Percentiles rank a stretch among this genome's conserved stretches.
phyloP scores from a whole-genome alignment of 2,329 filamentous ascomycete species.

The Clarireedia monteithiana region DNA sequence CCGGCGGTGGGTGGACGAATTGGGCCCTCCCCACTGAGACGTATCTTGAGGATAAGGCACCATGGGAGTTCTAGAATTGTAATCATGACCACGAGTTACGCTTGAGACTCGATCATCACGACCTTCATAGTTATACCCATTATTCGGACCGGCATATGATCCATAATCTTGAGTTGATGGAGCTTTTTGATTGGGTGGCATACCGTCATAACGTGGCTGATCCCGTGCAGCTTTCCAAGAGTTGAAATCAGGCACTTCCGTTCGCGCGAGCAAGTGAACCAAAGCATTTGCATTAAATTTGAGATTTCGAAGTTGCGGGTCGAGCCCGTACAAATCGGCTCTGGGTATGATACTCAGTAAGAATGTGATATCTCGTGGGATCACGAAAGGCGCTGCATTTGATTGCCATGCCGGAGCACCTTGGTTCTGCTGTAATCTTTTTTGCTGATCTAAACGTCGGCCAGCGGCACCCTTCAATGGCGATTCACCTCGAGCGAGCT shows the following conservation, averaged over 20 bases:
- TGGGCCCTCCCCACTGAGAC: slow-evolving; percentile 2
- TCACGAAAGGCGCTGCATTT: slow-evolving; percentile 41
- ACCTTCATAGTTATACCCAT: slow-evolving; percentile 1
- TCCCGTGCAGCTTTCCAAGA: slow-evolving; percentile 42
- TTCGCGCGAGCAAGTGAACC: slow-evolving; percentile 63
- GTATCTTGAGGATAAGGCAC: neutral
- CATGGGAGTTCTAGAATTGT: slow-evolving; percentile 1
- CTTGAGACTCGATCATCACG: slow-evolving; percentile 10
- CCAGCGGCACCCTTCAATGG: slow-evolving; percentile 88
- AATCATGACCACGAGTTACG: slow-evolving; percentile 10
- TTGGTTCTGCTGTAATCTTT: slow-evolving; percentile 49
- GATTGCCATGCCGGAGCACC: slow-evolving; percentile 30
- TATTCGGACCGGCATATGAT: neutral
- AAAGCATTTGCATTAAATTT: slow-evolving; percentile 64
- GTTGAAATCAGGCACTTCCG: slow-evolving; percentile 54
- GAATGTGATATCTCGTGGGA: slow-evolving; percentile 60
- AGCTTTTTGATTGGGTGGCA: slow-evolving; percentile 11
- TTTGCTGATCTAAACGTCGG: slow-evolving; percentile 36
- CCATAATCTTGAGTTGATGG: neutral
- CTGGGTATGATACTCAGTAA: slow-evolving; percentile 56
- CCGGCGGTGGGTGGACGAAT: slow-evolving; percentile 1
- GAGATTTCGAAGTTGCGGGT: slow-evolving; percentile 21
- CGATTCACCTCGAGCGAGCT: slow-evolving; percentile 81
- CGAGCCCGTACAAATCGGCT: slow-evolving; percentile 60
- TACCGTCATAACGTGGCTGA: slow-evolving; percentile 25